Evolutionary conservation across 768 basidiomycete genomes (phyloP), one percentile per base, ranked within the genome.

Genomic region (Leccinum longicurvipes): DNA sequence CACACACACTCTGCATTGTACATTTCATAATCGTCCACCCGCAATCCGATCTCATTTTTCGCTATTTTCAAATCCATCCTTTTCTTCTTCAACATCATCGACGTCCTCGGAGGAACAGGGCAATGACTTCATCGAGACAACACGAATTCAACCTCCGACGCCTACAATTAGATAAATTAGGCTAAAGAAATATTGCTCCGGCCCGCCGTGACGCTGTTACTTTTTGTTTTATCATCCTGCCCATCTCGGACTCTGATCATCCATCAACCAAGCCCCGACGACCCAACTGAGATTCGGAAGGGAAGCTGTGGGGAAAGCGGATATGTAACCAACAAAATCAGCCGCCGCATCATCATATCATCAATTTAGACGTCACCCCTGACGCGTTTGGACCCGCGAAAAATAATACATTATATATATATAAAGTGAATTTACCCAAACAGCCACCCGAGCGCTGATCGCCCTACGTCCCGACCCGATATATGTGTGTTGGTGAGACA

Each of bases 1-100:
- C 60, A 42, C 50, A 61, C 45, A 60, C 57, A 49, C 31, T 59
- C 59, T 69, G 62, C 69, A 62, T 69, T 71, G 69, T 69, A 66
- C 53, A 63, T 53, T 52, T 39, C 6, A 39, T 39, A 39, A 57
- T 53, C 57, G 49, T 47, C 50, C 44, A 36, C 45, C 23, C 45
- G 52, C 50, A 17, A 29, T 49, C 41, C 28, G 12, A 42, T 44
- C 39, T 28, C 34, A 42, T 29, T 52, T n/a, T 55, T 56, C 32
- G 53, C 56, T 45, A 55, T 48, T 49, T 53, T 28, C 50, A 21
- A 52, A 46, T 47, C 29, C 39, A 19, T 39, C 39, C 39, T n/a
- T 19, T n/a, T 39, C 5, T 39, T 39, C 4, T 9, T 39, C 34
- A 36, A 36, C 34, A 53, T 59, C 31, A 50, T 59, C 54, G 3